Evolutionary conservation across 129 eudicot genomes (phyloP), one percentile per base, ranked within the genome.

Genomic region (Escallonia rubra): DNA sequence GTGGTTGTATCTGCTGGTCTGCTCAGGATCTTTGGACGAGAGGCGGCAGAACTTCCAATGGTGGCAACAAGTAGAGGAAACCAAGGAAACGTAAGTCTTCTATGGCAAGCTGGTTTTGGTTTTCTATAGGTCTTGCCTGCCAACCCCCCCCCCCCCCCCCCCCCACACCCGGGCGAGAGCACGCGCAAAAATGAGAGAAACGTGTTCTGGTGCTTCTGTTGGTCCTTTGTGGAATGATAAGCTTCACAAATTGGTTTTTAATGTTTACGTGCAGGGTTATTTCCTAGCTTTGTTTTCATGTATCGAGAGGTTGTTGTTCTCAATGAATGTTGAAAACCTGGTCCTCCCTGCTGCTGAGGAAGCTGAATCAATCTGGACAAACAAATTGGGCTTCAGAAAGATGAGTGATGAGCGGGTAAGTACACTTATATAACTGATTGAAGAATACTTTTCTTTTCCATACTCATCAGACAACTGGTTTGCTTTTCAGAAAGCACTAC

Each of bases 301-400:
- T 73, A 88, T 92, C 8, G 98, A 92, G 87, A 72, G 72, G 72
- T 75, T 92, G 58, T 79, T 92, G 39, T 44, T 69, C 43, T 85
- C 94, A 23, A 63, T 92, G 91, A 84, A 77, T 71, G 95, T 92
- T 63, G 85, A 83, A 67, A 85, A 72, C 14, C 81, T 92, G 59
- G 98, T 92, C 63, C 94, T 92, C 66, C 98, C 98, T 77, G 98
- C 98, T 67, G 96, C 98, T 68, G 98, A 88, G 80, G 96, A 92
- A 51, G 96, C 98, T 44, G 88, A 92, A 76, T 76, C 91, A 5
- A 88, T 92, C 65, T 92, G 98, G 98, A 83, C 94, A 8, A 81
- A 86, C 44, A 92, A 82, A 68, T 74, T 92, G 71, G 96, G 98
- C 63, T 92, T 92, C 77, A 84, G 77, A 78, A 88, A 81, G 78